Evolutionary conservation across 495 filamentous ascomycete species (phyloP).

Genomic region (Penicillium daleae): DNA sequence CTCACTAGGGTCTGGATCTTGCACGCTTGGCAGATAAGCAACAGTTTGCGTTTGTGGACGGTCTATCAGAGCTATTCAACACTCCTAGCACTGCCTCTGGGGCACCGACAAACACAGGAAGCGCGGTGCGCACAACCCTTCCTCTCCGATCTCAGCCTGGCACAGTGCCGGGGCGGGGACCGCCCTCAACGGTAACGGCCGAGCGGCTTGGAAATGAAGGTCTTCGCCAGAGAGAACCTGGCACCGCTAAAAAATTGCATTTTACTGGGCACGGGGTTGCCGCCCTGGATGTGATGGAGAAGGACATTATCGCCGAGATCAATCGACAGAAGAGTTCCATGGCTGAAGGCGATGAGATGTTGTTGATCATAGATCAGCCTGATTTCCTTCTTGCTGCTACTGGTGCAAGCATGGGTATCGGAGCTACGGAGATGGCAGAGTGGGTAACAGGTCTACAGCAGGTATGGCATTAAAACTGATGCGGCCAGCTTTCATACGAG

Average conservation of each 20-base stretch:
- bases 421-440: slow-evolving; percentile 50
- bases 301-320: slow-evolving; percentile 43
- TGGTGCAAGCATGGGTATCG: slow-evolving; percentile 40
- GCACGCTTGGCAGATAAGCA: slow-evolving; percentile 57
- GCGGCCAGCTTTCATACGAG: not conserved
- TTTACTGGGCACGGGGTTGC: slow-evolving; percentile 39
- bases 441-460: slow-evolving; percentile 51
- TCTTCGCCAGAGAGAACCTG: slow-evolving; percentile 23
- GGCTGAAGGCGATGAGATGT: slow-evolving; percentile 32
- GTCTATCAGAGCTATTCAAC: slow-evolving; percentile 62
- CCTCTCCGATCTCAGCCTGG: slow-evolving; percentile 38
- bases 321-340: slow-evolving; percentile 30
- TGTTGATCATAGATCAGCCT: slow-evolving; percentile 57
- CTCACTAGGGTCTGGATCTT: slow-evolving; percentile 67
- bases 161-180: slow-evolving; percentile 34
- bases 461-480: slow-evolving; percentile 29
- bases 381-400: slow-evolving; percentile 55
- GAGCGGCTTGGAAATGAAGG: slow-evolving; percentile 8
- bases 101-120: slow-evolving; percentile 17
- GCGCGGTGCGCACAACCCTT: slow-evolving; percentile 34
- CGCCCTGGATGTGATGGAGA: slow-evolving; percentile 43
- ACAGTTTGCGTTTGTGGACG: slow-evolving; percentile 73
- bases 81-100: slow-evolving; percentile 22
- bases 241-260: slow-evolving; percentile 41
- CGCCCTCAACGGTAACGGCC: slow-evolving; percentile 14